phyloP scores from a whole-genome alignment of 140 eudicot species.

The Oenanthe javanica region DNA sequence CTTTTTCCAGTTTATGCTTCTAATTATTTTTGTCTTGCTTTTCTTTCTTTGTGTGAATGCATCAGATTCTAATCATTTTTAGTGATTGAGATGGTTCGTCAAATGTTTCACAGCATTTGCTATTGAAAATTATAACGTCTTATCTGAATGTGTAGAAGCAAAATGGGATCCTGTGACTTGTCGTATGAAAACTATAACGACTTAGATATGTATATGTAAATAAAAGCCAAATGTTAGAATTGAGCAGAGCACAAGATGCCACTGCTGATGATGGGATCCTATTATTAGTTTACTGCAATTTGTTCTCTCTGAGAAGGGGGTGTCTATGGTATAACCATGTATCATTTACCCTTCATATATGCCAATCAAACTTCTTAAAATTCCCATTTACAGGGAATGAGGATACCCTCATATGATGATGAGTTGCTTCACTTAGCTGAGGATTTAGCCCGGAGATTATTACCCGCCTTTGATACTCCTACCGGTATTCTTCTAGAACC shows the following conservation, averaged over 20 bases:
- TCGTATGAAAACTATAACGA: neutral
- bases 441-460: constrained; percentile 77
- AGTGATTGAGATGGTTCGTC: neutral
- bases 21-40: neutral
- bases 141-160: neutral
- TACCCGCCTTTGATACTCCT: constrained; percentile 99
- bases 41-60: neutral
- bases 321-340: neutral
- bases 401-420: constrained; percentile 75
- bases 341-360: neutral
- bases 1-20: neutral
- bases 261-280: neutral
- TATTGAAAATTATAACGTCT: neutral
- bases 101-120: neutral
- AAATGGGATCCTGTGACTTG: neutral
- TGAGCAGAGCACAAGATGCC: neutral
- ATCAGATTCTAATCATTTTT: neutral
- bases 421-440: constrained; percentile 87
- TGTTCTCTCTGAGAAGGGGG: neutral
- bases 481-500: constrained; percentile 41
- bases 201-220: neutral
- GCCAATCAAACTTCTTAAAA: neutral
- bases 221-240: neutral
- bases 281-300: neutral
- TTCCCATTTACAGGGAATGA: constrained; percentile 68